These are phyloP conservation scores for Cystobasidium ongulense DNA, from an alignment of 768 basidiomycete genomes.

Conservation along the genomic window DNA sequence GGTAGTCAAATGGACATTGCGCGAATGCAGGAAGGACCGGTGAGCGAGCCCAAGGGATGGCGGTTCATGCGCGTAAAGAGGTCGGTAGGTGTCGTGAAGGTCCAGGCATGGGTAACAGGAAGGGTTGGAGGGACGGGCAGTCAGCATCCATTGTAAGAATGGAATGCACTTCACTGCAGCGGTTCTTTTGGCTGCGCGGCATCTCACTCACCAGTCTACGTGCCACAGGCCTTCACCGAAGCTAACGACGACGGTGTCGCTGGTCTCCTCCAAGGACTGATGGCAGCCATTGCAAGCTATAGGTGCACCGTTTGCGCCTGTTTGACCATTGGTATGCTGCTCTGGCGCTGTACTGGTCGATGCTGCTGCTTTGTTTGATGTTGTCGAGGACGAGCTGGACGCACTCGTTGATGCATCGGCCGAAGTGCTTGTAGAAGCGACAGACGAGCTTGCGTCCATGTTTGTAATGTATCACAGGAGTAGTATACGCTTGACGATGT, in stretches of 20 bases:
- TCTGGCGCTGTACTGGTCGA: not conserved
- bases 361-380: not conserved
- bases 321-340: not conserved
- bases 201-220: constrained; percentile 59
- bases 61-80: not conserved
- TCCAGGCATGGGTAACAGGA: not conserved
- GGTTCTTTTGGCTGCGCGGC: no score
- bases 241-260: constrained; percentile 64
- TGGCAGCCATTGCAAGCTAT: constrained; percentile 33
- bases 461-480: not conserved
- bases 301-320: not conserved
- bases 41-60: constrained; percentile 22
- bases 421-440: not conserved
- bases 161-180: no score
- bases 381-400: not conserved
- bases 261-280: constrained; percentile 27
- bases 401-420: not conserved
- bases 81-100: not conserved
- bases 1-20: no score
- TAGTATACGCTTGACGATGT: no score
- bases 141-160: no score
- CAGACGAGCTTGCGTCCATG: not conserved
- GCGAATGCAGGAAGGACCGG: no score
- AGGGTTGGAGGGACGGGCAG: not conserved
- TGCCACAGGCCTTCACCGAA: constrained; percentile 96